Conservation (phyloP, 2,329 filamentous ascomycete genomes). For the Drechslerella coelobrocha region DNA sequence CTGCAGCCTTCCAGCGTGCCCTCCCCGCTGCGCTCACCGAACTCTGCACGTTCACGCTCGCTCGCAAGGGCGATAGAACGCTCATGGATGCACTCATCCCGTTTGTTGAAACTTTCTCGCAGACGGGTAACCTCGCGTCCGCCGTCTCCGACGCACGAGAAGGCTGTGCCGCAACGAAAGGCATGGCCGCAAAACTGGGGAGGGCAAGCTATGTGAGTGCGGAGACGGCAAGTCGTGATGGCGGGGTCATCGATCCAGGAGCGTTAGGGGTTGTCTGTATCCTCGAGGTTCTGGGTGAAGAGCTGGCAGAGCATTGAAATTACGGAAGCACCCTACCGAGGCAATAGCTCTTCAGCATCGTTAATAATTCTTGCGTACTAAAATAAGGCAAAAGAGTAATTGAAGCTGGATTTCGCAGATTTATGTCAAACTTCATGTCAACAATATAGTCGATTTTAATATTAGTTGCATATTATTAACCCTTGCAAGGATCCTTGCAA, state of each 20-base stretch:
- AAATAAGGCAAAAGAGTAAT: too few species aligned
- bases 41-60: slow-evolving; percentile 64
- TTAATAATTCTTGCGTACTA: too few species aligned
- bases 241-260: slow-evolving; percentile 70
- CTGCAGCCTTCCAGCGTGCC: slow-evolving; percentile 41
- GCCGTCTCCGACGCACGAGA: slow-evolving; percentile 67
- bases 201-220: slow-evolving; percentile 72
- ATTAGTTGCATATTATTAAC: too few species aligned
- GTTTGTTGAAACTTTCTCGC: slow-evolving; percentile 62
- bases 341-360: too few species aligned
- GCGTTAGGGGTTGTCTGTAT: slow-evolving; percentile 69
- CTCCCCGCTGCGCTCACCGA: slow-evolving; percentile 59
- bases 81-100: slow-evolving; percentile 67
- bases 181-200: slow-evolving; percentile 70
- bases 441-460: too few species aligned
- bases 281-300: slow-evolving; percentile 57
- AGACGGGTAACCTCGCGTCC: slow-evolving; percentile 63
- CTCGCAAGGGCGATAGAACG: slow-evolving; percentile 65
- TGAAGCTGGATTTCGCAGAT: too few species aligned
- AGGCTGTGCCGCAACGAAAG: slow-evolving; percentile 70
- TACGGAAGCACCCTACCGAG: too few species aligned
- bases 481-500: too few species aligned
- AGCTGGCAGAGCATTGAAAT: neutral
- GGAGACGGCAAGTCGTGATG: slow-evolving; percentile 61
- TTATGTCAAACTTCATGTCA: too few species aligned